Base-by-base conservation (phyloP, 768 basidiomycete genomes). In the Collybia sordida region DNA sequence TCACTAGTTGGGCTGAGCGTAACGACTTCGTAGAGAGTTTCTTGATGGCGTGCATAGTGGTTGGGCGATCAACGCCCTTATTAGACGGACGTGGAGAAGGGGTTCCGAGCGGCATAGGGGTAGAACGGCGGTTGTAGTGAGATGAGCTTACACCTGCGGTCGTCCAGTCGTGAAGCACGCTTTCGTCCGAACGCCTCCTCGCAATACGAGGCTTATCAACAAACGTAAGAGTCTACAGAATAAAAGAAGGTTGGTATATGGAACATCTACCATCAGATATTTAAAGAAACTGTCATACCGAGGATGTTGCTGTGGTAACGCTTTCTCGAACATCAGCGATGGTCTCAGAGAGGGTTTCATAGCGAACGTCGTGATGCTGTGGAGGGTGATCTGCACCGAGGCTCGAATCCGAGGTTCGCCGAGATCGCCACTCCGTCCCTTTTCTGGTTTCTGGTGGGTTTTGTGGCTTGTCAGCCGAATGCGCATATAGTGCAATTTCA, bases 1-100 rank as follows among this genome's bases (percentile, higher is more conserved):
- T 52, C 8, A 61, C 41, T 17, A 59, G 55, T 37, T 38, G 58
- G 6, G 50, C 36, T 3, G 55, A 54, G 24, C 54, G 50, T 39
- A 58, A 51, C n/a, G 59, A 56, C 46, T 59, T 54, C 17, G 51
- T 57, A n/a, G 60, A 57, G 34, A 56, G 36, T 14, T 54, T 53
- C 52, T 52, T 55, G 11, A 55, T 31, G 36, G 50, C 45, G 37
- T 51, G 46, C 45, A 59, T 55, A 14, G 39, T 39, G 14, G 41
- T 31, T 9, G 25, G 55, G 45, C 39, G 47, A 42, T 53, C 51
- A 45, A 54, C 50, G 35, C 46, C 52, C 39, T 49, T 37, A 7
- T 19, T 31, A 35, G 55, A 52, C 28, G 22, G 45, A 14, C 15
- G 19, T 9, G 34, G 25, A 23, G 40, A 25, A 14, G 12, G 48